Conservation (phyloP, 2,329 filamentous ascomycete genomes). For the Diaporthe sp. region DNA sequence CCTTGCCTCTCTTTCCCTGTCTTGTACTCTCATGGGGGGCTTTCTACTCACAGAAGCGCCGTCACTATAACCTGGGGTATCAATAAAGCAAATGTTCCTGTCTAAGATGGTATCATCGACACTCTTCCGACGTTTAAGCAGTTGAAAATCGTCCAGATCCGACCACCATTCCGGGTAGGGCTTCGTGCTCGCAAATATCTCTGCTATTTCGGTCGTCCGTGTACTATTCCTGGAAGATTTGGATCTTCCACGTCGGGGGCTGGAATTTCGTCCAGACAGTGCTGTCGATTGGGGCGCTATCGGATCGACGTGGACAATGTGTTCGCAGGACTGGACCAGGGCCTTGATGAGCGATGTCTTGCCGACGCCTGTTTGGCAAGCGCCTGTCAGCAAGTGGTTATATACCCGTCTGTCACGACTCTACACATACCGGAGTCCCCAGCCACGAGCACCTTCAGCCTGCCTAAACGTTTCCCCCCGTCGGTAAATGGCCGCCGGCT, state of each 20-base stretch:
- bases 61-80: slow-evolving; percentile 77
- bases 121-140: slow-evolving; percentile 76
- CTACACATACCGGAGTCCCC: slow-evolving; percentile 76
- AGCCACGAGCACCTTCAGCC: slow-evolving; percentile 89
- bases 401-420: neutral
- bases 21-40: neutral
- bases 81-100: slow-evolving; percentile 93
- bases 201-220: slow-evolving; percentile 64
- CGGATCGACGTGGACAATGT: slow-evolving; percentile 94
- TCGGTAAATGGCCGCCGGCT: slow-evolving; percentile 90
- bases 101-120: slow-evolving; percentile 84
- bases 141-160: slow-evolving; percentile 76
- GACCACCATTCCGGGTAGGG: slow-evolving; percentile 93
- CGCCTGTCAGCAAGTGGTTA: slow-evolving; percentile 40
- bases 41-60: slow-evolving; percentile 64
- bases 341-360: slow-evolving; percentile 93
- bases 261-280: slow-evolving; percentile 45
- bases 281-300: slow-evolving; percentile 54
- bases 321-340: slow-evolving; percentile 87
- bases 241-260: slow-evolving; percentile 38
- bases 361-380: slow-evolving; percentile 73
- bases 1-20: neutral
- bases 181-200: slow-evolving; percentile 84
- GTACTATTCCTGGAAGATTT: slow-evolving; percentile 45
- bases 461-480: slow-evolving; percentile 85